Conservation (phyloP, 1,139 yeast species). For the Nadsonia starkeyi-henricii region DNA sequence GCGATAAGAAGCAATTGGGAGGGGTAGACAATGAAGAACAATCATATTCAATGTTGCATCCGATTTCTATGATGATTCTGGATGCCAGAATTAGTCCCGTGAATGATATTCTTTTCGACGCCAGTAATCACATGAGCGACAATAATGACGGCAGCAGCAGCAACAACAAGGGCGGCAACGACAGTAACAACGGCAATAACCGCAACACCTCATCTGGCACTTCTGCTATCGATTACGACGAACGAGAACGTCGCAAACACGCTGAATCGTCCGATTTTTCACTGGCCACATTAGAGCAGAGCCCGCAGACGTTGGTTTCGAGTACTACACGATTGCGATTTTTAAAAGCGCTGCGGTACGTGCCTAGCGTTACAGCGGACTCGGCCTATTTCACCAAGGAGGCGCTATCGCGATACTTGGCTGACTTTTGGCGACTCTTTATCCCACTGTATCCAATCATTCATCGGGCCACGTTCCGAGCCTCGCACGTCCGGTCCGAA, state of each 20-base stretch:
- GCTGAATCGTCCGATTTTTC: no score
- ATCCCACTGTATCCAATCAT: constrained; percentile 24
- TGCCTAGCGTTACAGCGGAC: constrained; percentile 10
- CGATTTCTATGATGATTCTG: no score
- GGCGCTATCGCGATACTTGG: constrained; percentile 14
- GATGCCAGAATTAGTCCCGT: no score
- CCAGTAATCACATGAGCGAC: neutral
- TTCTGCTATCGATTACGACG: neutral
- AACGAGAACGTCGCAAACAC: neutral
- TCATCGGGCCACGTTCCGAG: constrained; percentile 23
- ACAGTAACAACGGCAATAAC: constrained; percentile 4
- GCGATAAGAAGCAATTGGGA: no score
- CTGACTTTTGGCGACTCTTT: constrained; percentile 23
- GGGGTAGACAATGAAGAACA: no score
- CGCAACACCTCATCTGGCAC: neutral
- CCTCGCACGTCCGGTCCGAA: constrained; percentile 17
- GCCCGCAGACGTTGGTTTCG: no score
- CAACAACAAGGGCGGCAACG: constrained; percentile 1
- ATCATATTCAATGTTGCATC: no score
- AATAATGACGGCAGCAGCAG: constrained; percentile 4
- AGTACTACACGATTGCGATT: constrained; percentile 4
- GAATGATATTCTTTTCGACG: constrained; percentile 1
- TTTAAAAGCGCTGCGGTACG: constrained; percentile 10
- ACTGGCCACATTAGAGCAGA: no score
- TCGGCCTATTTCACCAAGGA: constrained; percentile 10